A percentile compares a stretch with the other conserved stretches of the same genome.
These are phyloP conservation scores for Fomitopsis palustris DNA, from an alignment of 1,284 basidiomycete genomes.

Conservation along the genomic window DNA sequence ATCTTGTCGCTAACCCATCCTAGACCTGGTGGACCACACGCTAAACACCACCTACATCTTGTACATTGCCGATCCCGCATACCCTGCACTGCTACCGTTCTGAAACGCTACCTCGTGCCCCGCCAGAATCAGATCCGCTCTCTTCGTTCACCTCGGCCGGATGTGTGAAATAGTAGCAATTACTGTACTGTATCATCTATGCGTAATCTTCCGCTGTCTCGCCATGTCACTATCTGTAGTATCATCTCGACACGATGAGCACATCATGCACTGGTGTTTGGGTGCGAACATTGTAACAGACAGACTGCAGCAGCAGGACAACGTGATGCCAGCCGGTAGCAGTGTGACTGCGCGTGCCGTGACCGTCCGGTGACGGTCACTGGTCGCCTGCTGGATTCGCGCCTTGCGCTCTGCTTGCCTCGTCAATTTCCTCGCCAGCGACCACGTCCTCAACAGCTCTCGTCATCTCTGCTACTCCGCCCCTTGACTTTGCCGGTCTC, in stretches of 20 bases:
- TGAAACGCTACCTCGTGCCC: background rate
- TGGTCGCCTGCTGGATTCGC: background rate
- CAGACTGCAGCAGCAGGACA: no score
- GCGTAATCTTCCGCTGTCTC: background rate
- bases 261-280: no score
- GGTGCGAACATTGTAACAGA: no score
- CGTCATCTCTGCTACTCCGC: background rate
- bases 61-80: no score
- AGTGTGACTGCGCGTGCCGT: background rate
- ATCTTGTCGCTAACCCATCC: background rate
- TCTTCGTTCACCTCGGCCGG: background rate
- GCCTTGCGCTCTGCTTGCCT: background rate
- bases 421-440: constrained; percentile 1
- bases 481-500: background rate
- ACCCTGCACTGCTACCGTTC: background rate
- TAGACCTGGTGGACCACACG: no score
- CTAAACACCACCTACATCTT: no score
- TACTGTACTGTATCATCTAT: background rate
- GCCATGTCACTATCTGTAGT: background rate
- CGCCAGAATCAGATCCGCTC: background rate
- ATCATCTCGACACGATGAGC: no score
- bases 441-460: background rate
- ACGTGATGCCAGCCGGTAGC: no score
- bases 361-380: background rate
- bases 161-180: background rate